phyloP scores from a whole-genome alignment of 106 monocot species.

The Vanilla planifolia region DNA sequence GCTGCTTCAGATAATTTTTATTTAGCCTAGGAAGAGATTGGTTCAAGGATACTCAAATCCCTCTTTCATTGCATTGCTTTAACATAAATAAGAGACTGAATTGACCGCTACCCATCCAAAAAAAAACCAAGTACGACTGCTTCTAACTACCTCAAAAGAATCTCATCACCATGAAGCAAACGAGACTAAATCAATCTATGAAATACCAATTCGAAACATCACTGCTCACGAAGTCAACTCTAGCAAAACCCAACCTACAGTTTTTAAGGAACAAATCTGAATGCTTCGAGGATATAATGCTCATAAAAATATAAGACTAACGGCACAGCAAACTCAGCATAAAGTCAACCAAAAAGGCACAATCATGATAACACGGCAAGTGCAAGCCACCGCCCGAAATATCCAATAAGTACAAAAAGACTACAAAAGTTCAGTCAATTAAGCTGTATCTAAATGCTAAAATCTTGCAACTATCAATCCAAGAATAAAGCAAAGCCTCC shows the following conservation, averaged over 20 bases:
- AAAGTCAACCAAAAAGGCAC: neutral
- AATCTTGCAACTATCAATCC: neutral
- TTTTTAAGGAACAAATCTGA: neutral
- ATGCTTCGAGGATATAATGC: neutral
- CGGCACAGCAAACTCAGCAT: neutral
- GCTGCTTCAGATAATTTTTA: too few relatives aligned
- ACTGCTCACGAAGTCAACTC: neutral
- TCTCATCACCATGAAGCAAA: neutral
- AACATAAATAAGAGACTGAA: neutral
- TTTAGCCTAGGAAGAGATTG: too few relatives aligned
- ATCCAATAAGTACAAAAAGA: neutral
- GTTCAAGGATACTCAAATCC: too few relatives aligned
- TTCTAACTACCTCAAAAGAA: neutral
- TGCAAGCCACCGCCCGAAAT: neutral
- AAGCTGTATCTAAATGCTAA: neutral
- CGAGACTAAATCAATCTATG: neutral
- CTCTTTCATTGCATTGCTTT: neutral
- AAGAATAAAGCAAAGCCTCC: neutral
- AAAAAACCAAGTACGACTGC: neutral
- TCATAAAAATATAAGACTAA: neutral
- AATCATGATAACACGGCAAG: neutral
- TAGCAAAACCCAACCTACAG: neutral
- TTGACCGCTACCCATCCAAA: neutral
- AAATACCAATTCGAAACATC: slow-evolving; percentile 1
- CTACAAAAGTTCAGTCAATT: neutral